Conservation (phyloP, 805 yeast species). For the Debaryomyces maramus region DNA sequence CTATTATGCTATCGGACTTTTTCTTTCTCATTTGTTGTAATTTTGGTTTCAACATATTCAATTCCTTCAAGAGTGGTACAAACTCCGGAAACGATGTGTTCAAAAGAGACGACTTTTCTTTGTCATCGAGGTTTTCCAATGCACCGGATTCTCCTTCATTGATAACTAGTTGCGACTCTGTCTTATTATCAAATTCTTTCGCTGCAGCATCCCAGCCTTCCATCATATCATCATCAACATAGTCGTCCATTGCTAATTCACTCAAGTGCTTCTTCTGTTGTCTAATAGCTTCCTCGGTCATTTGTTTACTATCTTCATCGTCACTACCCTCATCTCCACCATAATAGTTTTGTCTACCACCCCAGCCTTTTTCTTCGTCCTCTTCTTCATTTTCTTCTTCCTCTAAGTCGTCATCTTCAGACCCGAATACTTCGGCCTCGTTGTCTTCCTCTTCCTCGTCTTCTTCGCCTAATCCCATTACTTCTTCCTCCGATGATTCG, state of each 20-base stretch:
- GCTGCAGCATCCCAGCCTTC: conserved; percentile 73
- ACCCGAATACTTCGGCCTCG: conserved; percentile 38
- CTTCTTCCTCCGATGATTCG: conserved; percentile 55
- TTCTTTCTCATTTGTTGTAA: conserved; percentile 10
- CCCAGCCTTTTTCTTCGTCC: conserved; percentile 40
- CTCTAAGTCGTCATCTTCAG: conserved; percentile 31
- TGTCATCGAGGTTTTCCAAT: conserved; percentile 43
- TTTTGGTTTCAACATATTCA: conserved; percentile 26
- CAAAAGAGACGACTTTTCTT: conserved; percentile 54
- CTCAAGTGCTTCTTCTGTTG: conserved; percentile 74
- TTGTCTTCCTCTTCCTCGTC: conserved; percentile 51
- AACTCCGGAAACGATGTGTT: conserved; percentile 79
- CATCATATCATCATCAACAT: conserved; percentile 67
- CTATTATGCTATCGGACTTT: conserved; percentile 32
- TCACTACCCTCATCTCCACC: conserved; percentile 70
- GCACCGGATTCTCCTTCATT: conserved; percentile 32
- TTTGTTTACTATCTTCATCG: conserved; percentile 71
- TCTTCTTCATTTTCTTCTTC: conserved; percentile 27
- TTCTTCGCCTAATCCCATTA: conserved; percentile 38
- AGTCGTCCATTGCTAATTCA: conserved; percentile 66
- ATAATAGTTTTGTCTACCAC: conserved; percentile 49
- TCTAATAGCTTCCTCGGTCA: conserved; percentile 85
- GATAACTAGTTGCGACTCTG: conserved; percentile 28
- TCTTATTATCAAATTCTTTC: conserved; percentile 43
- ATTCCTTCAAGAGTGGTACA: conserved; percentile 69